Evolutionary conservation across 768 basidiomycete genomes (phyloP), one percentile per base, ranked within the genome.

Genomic region (Candolleomyces efflorescens): DNA sequence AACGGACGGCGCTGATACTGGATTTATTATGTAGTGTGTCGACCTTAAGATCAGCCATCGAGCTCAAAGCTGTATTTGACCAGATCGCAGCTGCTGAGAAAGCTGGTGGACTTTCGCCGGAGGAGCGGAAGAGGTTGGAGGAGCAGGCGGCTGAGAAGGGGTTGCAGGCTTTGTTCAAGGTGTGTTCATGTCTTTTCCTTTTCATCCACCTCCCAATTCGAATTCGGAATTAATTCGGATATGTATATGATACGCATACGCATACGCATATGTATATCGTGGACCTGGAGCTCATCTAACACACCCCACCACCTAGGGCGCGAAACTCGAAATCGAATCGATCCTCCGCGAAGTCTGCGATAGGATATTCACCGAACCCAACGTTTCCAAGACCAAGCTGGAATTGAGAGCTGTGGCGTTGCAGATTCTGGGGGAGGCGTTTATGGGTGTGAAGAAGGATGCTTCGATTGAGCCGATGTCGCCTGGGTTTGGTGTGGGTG

Each of bases 91-190:
- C 90, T 0, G 93, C 92, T 0, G 93, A 95, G 70, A 87, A 88
- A 66, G 85, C 88, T 2, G 93, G 87, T 58, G 72, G 94, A 41
- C 77, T 75, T 26, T 47, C 58, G 18, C 83, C 87, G 0, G 92
- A 93, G 44, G 90, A 94, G 73, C 87, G 84, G 73, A 85, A 81
- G 67, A 82, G 85, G 56, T 74, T 96, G 0, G 94, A 96, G 67
- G 94, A 95, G 63, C 90, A 93, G 65, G 94, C 94, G 0, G 93
- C 94, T 0, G 93, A 95, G 75, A 95, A 94, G 70, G 94, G 92
- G 12, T 70, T 95, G 1, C 90, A 93, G 64, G 92, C 93, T 0
- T 73, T 95, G 27, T 95, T 95, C 82, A 95, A 94, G 79, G 91
- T 87, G 51, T 24, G 64, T 53, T 27, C 17, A 7, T 3, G 12